Conservation (phyloP, 116 monocot genomes). For the Iris pallida region DNA sequence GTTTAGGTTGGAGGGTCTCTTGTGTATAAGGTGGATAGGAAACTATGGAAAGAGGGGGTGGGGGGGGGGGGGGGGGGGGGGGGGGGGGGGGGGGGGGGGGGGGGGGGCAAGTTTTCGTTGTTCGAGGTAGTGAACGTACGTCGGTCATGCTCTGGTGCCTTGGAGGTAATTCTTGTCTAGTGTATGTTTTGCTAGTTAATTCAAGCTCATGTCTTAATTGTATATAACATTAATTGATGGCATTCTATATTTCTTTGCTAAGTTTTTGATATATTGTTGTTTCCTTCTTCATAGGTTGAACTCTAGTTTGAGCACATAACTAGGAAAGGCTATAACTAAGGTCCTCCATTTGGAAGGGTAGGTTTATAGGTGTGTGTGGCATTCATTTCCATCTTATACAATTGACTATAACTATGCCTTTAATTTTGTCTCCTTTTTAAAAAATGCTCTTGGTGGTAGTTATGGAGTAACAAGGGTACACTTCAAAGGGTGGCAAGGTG, state of each 20-base stretch:
- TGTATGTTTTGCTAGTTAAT: neutral
- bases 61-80: no score
- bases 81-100: no score
- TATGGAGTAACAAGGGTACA: constrained; percentile 66
- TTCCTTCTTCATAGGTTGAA: constrained; percentile 45
- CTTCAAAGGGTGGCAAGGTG: constrained; percentile 68
- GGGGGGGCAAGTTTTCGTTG: constrained; percentile 87
- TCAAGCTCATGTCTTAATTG: no score
- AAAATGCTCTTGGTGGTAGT: constrained; percentile 57
- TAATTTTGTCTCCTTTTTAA: neutral
- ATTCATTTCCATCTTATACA: no score
- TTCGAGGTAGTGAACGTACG: constrained; percentile 51
- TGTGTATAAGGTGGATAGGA: constrained; percentile 65
- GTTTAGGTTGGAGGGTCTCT: constrained; percentile 80
- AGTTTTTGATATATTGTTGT: no score
- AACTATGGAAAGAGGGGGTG: constrained; percentile 82
- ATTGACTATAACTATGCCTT: no score
- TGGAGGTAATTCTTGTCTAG: constrained; percentile 51
- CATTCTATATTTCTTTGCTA: no score
- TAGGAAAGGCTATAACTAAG: constrained; percentile 78
- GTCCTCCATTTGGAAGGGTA: constrained; percentile 90
- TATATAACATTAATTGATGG: no score
- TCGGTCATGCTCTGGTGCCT: constrained; percentile 41
- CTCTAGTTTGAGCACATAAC: constrained; percentile 77
- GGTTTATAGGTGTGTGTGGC: constrained; percentile 49